Evolutionary conservation across 2,329 filamentous ascomycete species (phyloP).

Genomic region (Trichophyton rubrum): DNA sequence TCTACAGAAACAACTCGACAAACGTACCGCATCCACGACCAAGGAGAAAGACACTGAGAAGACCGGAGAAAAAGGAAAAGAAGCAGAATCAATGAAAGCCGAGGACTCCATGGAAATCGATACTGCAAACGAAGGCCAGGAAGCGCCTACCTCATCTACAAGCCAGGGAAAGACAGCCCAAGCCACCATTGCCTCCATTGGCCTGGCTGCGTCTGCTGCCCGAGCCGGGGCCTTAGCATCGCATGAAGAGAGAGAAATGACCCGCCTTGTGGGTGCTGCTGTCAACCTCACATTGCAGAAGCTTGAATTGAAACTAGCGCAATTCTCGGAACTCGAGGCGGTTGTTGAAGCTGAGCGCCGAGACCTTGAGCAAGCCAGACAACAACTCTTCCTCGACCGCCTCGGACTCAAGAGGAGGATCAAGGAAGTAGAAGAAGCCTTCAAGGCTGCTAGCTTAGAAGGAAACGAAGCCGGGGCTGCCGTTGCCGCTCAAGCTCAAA

Average conservation of each 20-base stretch:
- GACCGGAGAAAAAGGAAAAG: slow-evolving; percentile 34
- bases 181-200: slow-evolving; percentile 44
- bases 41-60: slow-evolving; percentile 35
- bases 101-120: slow-evolving; percentile 51
- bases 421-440: slow-evolving; percentile 63
- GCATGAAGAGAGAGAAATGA: slow-evolving; percentile 94
- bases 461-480: slow-evolving; percentile 31
- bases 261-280: slow-evolving; percentile 76
- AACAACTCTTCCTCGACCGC: slow-evolving; percentile 87
- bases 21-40: slow-evolving; percentile 44
- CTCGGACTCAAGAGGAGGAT: slow-evolving; percentile 82
- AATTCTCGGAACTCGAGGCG: slow-evolving; percentile 92
- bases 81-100: slow-evolving; percentile 36
- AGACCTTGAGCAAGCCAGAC: slow-evolving; percentile 80
- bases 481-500: slow-evolving; percentile 25
- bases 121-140: slow-evolving; percentile 18
- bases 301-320: slow-evolving; percentile 85
- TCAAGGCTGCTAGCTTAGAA: slow-evolving; percentile 38
- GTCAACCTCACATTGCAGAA: slow-evolving; percentile 94
- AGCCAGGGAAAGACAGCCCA: slow-evolving; percentile 34
- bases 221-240: slow-evolving; percentile 80
- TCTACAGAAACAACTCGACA: slow-evolving; percentile 66
- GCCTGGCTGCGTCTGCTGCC: slow-evolving; percentile 73
- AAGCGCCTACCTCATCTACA: slow-evolving; percentile 34
- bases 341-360: slow-evolving; percentile 83